Conservation (phyloP, 768 basidiomycete genomes). For the Pisolithus albus region DNA sequence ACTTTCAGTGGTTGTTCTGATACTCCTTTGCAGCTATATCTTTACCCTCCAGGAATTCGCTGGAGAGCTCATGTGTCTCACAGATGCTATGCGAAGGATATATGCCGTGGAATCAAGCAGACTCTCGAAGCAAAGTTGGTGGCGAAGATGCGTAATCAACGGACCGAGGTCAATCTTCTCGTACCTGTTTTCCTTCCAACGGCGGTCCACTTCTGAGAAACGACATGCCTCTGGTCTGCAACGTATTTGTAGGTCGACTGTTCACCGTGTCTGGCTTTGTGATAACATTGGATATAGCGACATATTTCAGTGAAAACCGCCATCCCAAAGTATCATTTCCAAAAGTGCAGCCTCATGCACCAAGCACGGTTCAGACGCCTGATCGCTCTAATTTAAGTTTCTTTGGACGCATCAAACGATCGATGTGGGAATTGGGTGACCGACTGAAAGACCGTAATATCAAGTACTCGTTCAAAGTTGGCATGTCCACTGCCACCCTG, state of each 20-base stretch:
- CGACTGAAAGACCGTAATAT: slow-evolving; percentile 65
- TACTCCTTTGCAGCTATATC: slow-evolving; percentile 62
- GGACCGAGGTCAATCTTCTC: slow-evolving; percentile 20
- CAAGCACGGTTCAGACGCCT: slow-evolving; percentile 81
- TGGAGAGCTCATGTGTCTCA: slow-evolving; percentile 70
- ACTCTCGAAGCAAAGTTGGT: slow-evolving; percentile 30
- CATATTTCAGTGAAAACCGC: slow-evolving; percentile 47
- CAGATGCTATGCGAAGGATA: slow-evolving; percentile 79
- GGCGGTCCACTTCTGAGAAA: slow-evolving; percentile 11
- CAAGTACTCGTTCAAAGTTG: slow-evolving; percentile 85
- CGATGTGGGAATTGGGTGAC: slow-evolving; percentile 64
- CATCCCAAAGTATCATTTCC: slow-evolving; percentile 66
- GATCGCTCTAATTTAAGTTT: slow-evolving; percentile 50
- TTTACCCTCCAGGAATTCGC: slow-evolving; percentile 96
- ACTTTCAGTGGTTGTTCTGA: slow-evolving; percentile 6
- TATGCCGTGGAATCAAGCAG: slow-evolving; percentile 57
- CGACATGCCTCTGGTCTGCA: slow-evolving; percentile 18
- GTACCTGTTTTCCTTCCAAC: slow-evolving; percentile 13
- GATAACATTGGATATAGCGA: slow-evolving; percentile 29
- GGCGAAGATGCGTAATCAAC: slow-evolving; percentile 29
- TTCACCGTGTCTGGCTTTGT: not conserved
- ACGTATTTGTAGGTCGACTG: slow-evolving; percentile 38
- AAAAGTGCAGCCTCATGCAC: slow-evolving; percentile 73
- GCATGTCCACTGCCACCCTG: slow-evolving; percentile 74
- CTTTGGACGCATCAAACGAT: slow-evolving; percentile 58